A percentile compares a stretch with the other conserved stretches of the same genome.
Conservation (phyloP, 225 moss, liverwort and hornwort species). For the Physcomitrellopsis africana region DNA sequence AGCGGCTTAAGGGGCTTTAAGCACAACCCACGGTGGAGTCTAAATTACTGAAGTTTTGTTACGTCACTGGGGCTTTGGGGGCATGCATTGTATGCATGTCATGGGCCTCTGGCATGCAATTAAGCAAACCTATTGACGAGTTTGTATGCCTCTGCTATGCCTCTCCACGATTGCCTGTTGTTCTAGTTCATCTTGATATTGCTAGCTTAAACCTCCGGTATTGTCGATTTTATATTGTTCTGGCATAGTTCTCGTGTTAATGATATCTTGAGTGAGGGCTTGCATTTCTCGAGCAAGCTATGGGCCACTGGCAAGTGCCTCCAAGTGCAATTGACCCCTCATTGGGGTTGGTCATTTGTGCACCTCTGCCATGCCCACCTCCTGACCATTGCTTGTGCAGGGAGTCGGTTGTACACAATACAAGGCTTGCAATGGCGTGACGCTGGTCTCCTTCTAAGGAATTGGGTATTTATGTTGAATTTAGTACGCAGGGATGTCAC, state of each 20-base stretch:
- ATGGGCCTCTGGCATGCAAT: conserved; percentile 33
- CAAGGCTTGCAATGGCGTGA: too few species aligned
- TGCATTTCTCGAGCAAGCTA: conserved; percentile 21
- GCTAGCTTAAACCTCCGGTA: not conserved
- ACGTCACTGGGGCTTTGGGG: not conserved
- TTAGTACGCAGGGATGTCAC: too few species aligned
- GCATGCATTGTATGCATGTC: not conserved
- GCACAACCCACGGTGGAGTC: conserved; percentile 42
- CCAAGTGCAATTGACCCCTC: conserved; percentile 40
- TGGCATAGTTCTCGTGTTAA: not conserved
- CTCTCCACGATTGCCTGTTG: not conserved
- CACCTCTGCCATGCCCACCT: conserved; percentile 57
- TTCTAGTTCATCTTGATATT: not conserved
- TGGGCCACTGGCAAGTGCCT: conserved; percentile 69
- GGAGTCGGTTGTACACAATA: not conserved
- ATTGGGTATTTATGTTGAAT: too few species aligned
- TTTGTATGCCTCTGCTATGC: conserved; percentile 32
- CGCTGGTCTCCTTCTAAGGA: too few species aligned
- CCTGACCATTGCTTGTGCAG: conserved; percentile 20
- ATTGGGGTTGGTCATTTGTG: conserved; percentile 27
- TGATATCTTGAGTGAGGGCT: conserved; percentile 26
- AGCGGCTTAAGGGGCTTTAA: conserved; percentile 32
- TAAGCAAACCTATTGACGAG: conserved; percentile 9
- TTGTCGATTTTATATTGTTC: not conserved
- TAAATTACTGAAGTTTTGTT: conserved; percentile 15